These are phyloP conservation scores for Smittium culicis DNA, from an alignment of 371 early-diverging fungal species.

Conservation along the genomic window DNA sequence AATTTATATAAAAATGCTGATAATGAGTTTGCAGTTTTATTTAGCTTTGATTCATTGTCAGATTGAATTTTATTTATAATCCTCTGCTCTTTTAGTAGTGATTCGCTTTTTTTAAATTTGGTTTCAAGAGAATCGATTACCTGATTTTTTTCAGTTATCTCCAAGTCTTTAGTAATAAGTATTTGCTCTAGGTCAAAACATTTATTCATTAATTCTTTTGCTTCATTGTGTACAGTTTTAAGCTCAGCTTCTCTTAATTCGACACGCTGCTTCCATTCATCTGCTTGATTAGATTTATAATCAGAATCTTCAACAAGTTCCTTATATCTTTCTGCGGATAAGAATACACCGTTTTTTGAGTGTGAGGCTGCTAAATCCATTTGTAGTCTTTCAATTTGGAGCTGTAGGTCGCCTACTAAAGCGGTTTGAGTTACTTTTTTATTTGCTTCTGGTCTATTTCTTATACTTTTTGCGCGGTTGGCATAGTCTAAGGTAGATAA, in stretches of 20 bases:
- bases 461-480: constrained; percentile 79
- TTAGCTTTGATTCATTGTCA: constrained; percentile 2
- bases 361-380: constrained; percentile 36
- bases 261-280: constrained; percentile 26
- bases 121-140: neutral
- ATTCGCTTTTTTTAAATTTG: constrained; percentile 6
- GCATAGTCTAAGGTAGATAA: constrained; percentile 58
- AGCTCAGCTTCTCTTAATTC: constrained; percentile 21
- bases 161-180: neutral
- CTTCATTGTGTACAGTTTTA: neutral
- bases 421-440: constrained; percentile 57
- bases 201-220: neutral
- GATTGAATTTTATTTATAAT: constrained; percentile 6
- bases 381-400: constrained; percentile 48
- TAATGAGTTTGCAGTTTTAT: constrained; percentile 4
- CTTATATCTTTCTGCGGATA: constrained; percentile 27
- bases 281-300: constrained; percentile 12
- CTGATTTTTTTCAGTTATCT: constrained; percentile 1
- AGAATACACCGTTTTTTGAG: constrained; percentile 29
- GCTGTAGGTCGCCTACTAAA: constrained; percentile 54
- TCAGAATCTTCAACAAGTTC: constrained; percentile 19
- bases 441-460: constrained; percentile 82
- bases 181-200: constrained; percentile 1
- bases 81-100: constrained; percentile 11
- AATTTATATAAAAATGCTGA: neutral